These are phyloP conservation scores for Polygonum maritimum DNA, from an alignment of 148 eudicot species.

Conservation along the genomic window DNA sequence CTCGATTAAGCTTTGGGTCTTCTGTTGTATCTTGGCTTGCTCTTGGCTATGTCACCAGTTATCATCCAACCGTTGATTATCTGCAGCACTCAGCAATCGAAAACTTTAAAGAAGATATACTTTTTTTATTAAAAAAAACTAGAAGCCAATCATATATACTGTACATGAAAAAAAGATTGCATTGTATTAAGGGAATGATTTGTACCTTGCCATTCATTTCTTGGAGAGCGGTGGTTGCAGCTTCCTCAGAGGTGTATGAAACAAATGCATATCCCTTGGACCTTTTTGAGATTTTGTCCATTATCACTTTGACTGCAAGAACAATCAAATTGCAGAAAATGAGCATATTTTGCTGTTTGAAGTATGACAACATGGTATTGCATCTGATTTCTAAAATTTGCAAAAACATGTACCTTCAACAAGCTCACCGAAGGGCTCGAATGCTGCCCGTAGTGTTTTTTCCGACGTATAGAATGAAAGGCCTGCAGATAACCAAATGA, in stretches of 20 bases:
- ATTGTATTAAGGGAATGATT: neutral
- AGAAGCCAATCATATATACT: no score
- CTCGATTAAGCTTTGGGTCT: slow-evolving; percentile 13
- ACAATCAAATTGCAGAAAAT: neutral
- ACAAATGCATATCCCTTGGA: slow-evolving; percentile 90
- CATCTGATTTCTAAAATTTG: neutral
- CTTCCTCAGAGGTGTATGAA: slow-evolving; percentile 66
- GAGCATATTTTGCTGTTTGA: neutral
- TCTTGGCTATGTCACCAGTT: slow-evolving; percentile 72
- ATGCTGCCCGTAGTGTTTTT: slow-evolving; percentile 80
- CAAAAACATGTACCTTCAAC: slow-evolving; percentile 42
- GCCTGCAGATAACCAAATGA: slow-evolving; percentile 29
- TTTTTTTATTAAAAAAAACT: no score
- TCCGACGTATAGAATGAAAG: slow-evolving; percentile 94
- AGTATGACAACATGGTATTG: neutral
- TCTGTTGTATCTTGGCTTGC: slow-evolving; percentile 35
- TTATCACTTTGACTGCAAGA: slow-evolving; percentile 66
- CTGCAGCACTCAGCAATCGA: slow-evolving; percentile 28
- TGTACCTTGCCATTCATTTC: slow-evolving; percentile 96
- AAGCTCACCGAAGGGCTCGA: slow-evolving; percentile 82
- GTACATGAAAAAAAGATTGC: neutral
- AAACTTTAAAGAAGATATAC: neutral
- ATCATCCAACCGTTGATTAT: slow-evolving; percentile 96
- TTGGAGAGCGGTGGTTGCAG: slow-evolving; percentile 63
- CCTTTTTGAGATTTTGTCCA: slow-evolving; percentile 95